phyloP scores from a whole-genome alignment of 768 basidiomycete species.

The Termitomyces sp. region DNA sequence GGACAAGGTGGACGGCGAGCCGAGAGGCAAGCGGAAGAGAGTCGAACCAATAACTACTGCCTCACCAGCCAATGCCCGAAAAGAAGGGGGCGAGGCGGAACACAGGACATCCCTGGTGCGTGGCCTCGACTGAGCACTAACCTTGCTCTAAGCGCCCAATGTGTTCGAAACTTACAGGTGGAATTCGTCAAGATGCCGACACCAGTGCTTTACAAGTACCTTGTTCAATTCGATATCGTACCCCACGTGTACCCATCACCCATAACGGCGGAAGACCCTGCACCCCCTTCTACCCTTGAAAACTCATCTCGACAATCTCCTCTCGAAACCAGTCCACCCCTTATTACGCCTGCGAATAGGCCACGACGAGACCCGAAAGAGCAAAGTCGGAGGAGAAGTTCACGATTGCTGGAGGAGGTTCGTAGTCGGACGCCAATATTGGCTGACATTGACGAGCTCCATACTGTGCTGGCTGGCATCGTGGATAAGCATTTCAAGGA shows the following conservation, averaged over 20 bases:
- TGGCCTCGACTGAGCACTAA: conserved; percentile 8
- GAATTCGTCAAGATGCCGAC: conserved; percentile 73
- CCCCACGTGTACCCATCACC: conserved; percentile 72
- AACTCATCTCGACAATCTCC: conserved; percentile 42
- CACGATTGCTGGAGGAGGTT: conserved; percentile 61
- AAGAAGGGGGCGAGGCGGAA: conserved; percentile 36
- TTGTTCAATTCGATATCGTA: conserved; percentile 68
- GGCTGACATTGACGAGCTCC: conserved; percentile 66
- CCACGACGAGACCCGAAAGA: conserved; percentile 69
- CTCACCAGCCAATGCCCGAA: conserved; percentile 21
- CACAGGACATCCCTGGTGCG: conserved; percentile 38
- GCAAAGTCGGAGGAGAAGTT: conserved; percentile 60
- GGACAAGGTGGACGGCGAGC: conserved; percentile 72
- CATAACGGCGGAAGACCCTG: conserved; percentile 61
- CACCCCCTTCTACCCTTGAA: conserved; percentile 59
- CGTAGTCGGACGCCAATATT: conserved; percentile 58
- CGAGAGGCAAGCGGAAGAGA: conserved; percentile 70
- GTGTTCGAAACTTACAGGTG: conserved; percentile 41
- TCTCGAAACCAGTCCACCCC: conserved; percentile 49
- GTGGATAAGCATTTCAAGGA: conserved; percentile 75
- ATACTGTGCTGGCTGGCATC: conserved; percentile 60
- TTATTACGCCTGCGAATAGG: conserved; percentile 62
- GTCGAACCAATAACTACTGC: conserved; percentile 37
- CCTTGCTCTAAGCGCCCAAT: background rate
- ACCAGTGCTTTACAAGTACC: conserved; percentile 64